Evolutionary conservation across 169 alveolate species (phyloP), one percentile per base, ranked within the genome.

Genomic region (Theileria luwenshuni): DNA sequence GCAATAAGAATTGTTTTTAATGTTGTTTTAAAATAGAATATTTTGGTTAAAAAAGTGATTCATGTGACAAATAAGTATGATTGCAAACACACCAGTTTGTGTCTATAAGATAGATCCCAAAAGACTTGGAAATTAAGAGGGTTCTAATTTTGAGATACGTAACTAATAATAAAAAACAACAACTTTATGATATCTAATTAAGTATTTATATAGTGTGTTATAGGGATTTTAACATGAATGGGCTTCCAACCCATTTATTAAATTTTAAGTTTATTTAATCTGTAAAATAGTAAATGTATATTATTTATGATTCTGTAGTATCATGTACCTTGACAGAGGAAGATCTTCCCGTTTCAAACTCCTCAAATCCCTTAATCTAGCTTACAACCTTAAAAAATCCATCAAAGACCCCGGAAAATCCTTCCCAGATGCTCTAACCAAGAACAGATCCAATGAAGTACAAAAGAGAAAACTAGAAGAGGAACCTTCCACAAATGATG

Each of bases 281-380:
- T 54, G 63, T 54, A 54, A n/a, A 13, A 54, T 54, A 54, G 63
- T 23, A 10, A 1, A 54, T 54, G 27, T 27, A 23, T n/a, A 25
- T 25, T 23, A 3, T n/a, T 54, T 23, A 13, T 7, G 27, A 2
- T 54, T 2, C 13, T 54, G 8, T 54, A 7, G 25, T n/a, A 54
- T 54, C 27, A 61, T 61, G 70, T 32, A 32, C 48, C 59, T 8
- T n/a, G 3, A 27, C 17, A 41, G 45, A 47, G 64, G 64, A 21
- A 51, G 75, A 54, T 67, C 75, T 10, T 67, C 75, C 3, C 75
- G 75, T 49, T 49, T 49, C 52, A 67, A 67, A 35, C 75, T 67
- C 21, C 69, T 47, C 23, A 67, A 67, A 25, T 25, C 19, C 17
- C 35, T 25, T 47, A 67, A 3, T 13, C 69, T 67, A 19, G 47